A percentile compares a stretch with the other conserved stretches of the same genome.
Conservation (phyloP, 129 eudicot species). For the Oenanthe sinensis region DNA sequence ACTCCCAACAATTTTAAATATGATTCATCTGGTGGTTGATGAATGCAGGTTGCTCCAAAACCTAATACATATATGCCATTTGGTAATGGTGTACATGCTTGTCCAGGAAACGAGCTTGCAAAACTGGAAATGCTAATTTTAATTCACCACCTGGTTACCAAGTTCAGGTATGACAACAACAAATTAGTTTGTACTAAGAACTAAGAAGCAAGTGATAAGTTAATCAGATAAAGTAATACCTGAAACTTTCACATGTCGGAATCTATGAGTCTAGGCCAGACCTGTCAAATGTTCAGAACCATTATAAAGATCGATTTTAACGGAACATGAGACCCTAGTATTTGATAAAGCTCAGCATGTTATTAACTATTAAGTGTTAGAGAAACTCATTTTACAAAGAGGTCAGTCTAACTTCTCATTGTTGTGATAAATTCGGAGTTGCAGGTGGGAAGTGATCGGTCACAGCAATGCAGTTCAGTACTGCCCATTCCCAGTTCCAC, state of each 20-base stretch:
- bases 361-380: neutral
- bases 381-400: neutral
- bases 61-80: slow-evolving; percentile 83
- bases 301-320: neutral
- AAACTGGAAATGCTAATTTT: slow-evolving; percentile 68
- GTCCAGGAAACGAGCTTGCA: slow-evolving; percentile 91
- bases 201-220: neutral
- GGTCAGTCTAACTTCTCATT: neutral
- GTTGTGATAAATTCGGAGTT: slow-evolving; percentile 2
- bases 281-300: neutral
- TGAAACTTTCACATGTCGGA: neutral
- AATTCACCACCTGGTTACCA: slow-evolving; percentile 69
- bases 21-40: slow-evolving; percentile 11
- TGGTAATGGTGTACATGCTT: slow-evolving; percentile 75
- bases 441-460: slow-evolving; percentile 71
- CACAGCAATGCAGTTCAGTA: slow-evolving; percentile 34
- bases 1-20: neutral
- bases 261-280: neutral
- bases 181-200: neutral
- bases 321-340: neutral
- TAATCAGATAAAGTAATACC: neutral
- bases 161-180: slow-evolving; percentile 49
- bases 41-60: slow-evolving; percentile 56
- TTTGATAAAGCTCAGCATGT: neutral
- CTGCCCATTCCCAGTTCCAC: slow-evolving; percentile 77